Evolutionary conservation across 2,329 filamentous ascomycete genomes (phyloP), one percentile per base, ranked within the genome.

Genomic region (Fusarium annulatum): DNA sequence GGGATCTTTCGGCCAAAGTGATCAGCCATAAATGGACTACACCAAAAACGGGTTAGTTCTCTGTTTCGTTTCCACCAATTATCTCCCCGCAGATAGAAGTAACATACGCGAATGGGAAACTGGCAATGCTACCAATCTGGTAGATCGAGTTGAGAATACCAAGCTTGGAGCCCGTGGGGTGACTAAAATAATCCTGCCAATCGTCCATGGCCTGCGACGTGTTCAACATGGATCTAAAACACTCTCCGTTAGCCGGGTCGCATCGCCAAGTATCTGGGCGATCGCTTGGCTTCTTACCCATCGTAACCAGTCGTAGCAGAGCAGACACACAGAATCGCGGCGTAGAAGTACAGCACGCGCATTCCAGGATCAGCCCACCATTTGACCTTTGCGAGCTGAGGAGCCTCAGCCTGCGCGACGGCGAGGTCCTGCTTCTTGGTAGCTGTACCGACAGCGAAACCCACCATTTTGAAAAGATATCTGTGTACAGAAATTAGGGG

Each of bases 251-350:
- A 67, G 64, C 21, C 28, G n/a, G 4, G 2, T 16, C 6, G 2
- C 12, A 33, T 15, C 23, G n/a, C 33, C 23, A 14, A 28, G 16
- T 33, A 3, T 3, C 18, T 9, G n/a, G 26, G 18, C 33, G 11
- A 64, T 41, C 21, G 11, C 66, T 71, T 52, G 30, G 49, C 48
- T 14, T 21, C 45, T 52, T 70, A 70, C 67, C 88, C 88, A 81
- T 91, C 89, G 77, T 90, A 91, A 59, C 89, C 88, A 7, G 88
- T 90, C 26, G 88, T 90, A 48, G 89, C 89, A 39, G 89, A 90
- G 21, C 80, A 89, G 88, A 91, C 83, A 64, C 90, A 85, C 12
- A 85, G 81, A 68, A 84, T 84, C 77, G 85, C 84, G 61, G 84
- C 83, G 77, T 90, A 90, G 14, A 90, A 69, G 55, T 68, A 68